Conservation (phyloP, 1,284 basidiomycete genomes). For the Meira miltonrushii region DNA sequence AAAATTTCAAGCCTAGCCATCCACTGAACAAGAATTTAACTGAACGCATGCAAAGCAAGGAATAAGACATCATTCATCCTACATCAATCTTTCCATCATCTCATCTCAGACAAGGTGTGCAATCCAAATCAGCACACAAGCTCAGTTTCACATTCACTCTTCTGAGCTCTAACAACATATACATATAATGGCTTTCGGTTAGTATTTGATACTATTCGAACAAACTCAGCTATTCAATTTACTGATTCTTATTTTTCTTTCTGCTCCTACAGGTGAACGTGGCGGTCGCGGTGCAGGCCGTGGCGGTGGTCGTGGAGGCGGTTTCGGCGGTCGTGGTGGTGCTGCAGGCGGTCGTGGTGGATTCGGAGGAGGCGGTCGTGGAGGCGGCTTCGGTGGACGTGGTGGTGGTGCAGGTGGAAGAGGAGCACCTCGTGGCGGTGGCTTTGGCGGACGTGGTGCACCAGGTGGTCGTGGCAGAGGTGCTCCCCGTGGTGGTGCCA, state of each 20-base stretch:
- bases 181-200: constrained; percentile 3
- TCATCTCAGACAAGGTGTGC: too few species aligned
- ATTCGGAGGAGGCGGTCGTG: constrained; percentile 30
- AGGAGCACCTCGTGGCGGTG: constrained; percentile 53
- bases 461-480: constrained; percentile 25
- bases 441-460: constrained; percentile 30
- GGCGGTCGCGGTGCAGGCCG: constrained; percentile 33
- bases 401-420: constrained; percentile 37
- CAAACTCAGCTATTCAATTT: neutral
- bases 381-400: constrained; percentile 36
- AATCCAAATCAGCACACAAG: too few species aligned
- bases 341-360: constrained; percentile 56
- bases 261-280: constrained; percentile 29
- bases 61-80: too few species aligned
- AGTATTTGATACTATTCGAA: neutral
- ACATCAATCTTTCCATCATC: too few species aligned
- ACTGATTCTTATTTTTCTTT: neutral
- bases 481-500: constrained; percentile 22
- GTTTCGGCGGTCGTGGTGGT: constrained; percentile 54
- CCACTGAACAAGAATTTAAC: too few species aligned
- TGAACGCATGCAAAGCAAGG: too few species aligned
- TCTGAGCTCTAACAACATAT: too few species aligned
- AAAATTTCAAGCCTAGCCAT: too few species aligned
- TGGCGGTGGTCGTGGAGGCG: constrained; percentile 30
- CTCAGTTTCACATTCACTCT: too few species aligned